Base-by-base conservation (phyloP, 495 filamentous ascomycete genomes). In the Neurospora sp. region DNA sequence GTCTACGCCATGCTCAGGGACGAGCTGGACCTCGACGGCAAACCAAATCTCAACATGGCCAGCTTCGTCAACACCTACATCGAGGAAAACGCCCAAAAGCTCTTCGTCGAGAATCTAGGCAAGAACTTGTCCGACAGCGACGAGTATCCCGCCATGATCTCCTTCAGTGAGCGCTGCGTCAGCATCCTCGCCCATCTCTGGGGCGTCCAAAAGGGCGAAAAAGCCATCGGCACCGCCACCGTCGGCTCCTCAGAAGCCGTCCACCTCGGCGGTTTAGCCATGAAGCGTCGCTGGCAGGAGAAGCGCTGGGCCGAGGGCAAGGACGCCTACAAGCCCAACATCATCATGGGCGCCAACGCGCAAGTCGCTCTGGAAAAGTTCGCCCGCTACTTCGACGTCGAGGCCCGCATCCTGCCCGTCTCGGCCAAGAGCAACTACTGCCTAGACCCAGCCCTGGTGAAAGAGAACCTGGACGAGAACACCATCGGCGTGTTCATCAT, bases 211-310 rank as follows among this genome's bases (percentile, higher is more conserved):
- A 88, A 88, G 73, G 85, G 85, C 37, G 90, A 93, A 80, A 89
- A 85, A 70, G 91, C 92, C 38, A 86, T 93, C 74, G 92, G 92
- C 4, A 87, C 90, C 1, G 91, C 92, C 1, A 93, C 92, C 0
- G 92, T 90, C 0, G 92, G 92, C 0, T 92, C 89, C 4, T 90
- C 87, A 8, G 92, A 93, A 77, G 92, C 91, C 2, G 91, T 93
- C 72, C 91, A 92, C 76, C 87, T 93, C 9, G 92, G 91, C 18
- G 92, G 92, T 5, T 80, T 93, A 69, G 91, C 92, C 9, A 93
- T 94, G 91, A 93, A 93, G 84, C 85, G 91, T 6, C 85, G 90
- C 7, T 93, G 92, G 92, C 91, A 93, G 79, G 90, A 93, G 76
- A 86, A 86, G 73, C 84, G 91, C 35, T 80, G 83, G 62, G 84